Percentiles rank a stretch among this genome's conserved stretches.
These are phyloP conservation scores for Trichosporon sp. DNA, from an alignment of 1,284 basidiomycete species.

Conservation along the genomic window DNA sequence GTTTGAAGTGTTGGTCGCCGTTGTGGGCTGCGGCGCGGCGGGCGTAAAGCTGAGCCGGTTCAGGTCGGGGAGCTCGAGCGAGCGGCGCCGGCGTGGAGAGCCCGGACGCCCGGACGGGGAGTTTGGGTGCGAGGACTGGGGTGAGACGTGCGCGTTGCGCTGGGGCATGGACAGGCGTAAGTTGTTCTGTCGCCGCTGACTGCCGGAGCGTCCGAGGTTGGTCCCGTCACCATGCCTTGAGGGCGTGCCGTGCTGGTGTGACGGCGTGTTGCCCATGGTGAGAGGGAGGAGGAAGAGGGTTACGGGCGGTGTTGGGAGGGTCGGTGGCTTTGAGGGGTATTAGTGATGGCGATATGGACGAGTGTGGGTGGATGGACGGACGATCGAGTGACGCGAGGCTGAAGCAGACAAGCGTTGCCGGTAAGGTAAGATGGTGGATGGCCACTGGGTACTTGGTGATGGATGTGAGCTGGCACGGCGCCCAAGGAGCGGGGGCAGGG, in stretches of 20 bases:
- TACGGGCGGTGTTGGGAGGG: neutral
- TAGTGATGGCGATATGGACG: neutral
- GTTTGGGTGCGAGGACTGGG: slow-evolving; percentile 47
- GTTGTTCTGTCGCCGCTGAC: slow-evolving; percentile 38
- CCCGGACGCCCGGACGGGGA: slow-evolving; percentile 46
- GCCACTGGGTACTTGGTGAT: neutral
- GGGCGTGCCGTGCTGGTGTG: slow-evolving; percentile 44
- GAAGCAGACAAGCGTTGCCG: neutral
- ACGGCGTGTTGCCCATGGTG: slow-evolving; percentile 55
- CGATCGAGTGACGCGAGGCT: slow-evolving; percentile 17
- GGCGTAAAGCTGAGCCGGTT: slow-evolving; percentile 56
- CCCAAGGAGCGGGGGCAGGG: neutral
- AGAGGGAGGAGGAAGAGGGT: slow-evolving; percentile 2
- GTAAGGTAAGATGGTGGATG: neutral
- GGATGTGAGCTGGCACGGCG: neutral
- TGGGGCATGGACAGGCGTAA: slow-evolving; percentile 52
- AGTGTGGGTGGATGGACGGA: slow-evolving; percentile 17
- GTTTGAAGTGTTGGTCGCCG: slow-evolving; percentile 49
- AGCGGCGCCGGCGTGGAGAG: slow-evolving; percentile 52
- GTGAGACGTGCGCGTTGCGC: slow-evolving; percentile 42
- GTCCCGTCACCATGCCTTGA: slow-evolving; percentile 26
- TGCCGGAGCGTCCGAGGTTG: slow-evolving; percentile 30
- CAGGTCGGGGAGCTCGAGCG: slow-evolving; percentile 55
- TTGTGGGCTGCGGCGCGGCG: slow-evolving; percentile 48
- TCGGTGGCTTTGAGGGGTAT: neutral